Evolutionary conservation across 2,329 filamentous ascomycete species (phyloP), one percentile per base, ranked within the genome.

Genomic region (Hirsutella minnesotensis): DNA sequence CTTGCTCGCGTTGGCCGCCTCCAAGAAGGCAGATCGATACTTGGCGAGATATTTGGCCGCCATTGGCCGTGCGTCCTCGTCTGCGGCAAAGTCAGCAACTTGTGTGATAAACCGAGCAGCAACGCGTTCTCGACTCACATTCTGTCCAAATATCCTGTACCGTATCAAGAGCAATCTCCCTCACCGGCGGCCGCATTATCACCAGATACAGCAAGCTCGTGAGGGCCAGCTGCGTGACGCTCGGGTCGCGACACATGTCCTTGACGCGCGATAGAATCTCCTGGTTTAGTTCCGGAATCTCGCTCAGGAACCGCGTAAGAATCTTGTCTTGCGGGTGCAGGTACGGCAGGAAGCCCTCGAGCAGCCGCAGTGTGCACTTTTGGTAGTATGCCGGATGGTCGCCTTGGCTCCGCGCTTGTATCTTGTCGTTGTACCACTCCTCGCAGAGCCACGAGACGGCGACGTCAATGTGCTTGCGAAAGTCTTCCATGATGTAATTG

Each of bases 391-490:
- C 56, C 3, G 75, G 69, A 8, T 72, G 70, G 34, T 72, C 67
- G 10, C 59, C 58, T 29, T 60, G 61, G n/a, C 57, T 56, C 42
- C 61, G 68, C 44, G 56, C 66, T 47, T 59, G 65, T 49, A 67
- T 64, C 60, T 62, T 79, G 59, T 96, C 90, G 54, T 89, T 94
- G 62, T 95, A 96, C 90, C 92, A 98, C 64, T 98, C 92, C 61
- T 98, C 92, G 53, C 83, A 94, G 15, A 98, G 72, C 92, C 92
- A 98, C 8, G 83, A 81, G 41, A 96, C 87, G 1, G 88, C 90
- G 19, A 92, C 77, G 51, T 94, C 89, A 48, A 96, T 89, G 36
- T 92, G 81, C 48, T 76, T 81, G 43, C 90, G 80, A 65, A 95
- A 98, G 58, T 96, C 90, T 49, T 94, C 87, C 48, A 96, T 76